Percentiles rank a stretch among this genome's conserved stretches.
phyloP scores from a whole-genome alignment of 2,329 filamentous ascomycete species.

The Penicillium decumbens region DNA sequence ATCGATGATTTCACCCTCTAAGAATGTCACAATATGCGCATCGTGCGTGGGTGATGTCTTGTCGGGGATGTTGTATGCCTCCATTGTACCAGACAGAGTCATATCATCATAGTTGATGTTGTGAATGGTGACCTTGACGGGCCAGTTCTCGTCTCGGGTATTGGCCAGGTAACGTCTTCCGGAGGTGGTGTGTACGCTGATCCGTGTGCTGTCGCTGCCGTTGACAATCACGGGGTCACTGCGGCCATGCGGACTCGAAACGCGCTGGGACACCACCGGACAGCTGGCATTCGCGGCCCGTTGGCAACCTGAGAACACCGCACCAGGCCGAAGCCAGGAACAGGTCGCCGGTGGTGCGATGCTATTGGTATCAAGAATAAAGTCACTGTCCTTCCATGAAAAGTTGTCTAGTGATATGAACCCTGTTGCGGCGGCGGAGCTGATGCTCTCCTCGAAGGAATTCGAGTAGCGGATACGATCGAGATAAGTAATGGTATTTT shows the following conservation, averaged over 20 bases:
- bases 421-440: slow-evolving; percentile 50
- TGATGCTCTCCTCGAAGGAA: slow-evolving; percentile 52
- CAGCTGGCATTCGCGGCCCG: slow-evolving; percentile 46
- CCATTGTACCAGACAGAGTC: slow-evolving; percentile 64
- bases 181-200: slow-evolving; percentile 36
- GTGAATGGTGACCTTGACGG: slow-evolving; percentile 63
- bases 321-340: slow-evolving; percentile 60
- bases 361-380: slow-evolving; percentile 52
- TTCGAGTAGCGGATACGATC: slow-evolving; percentile 53
- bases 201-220: slow-evolving; percentile 31
- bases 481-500: slow-evolving; percentile 59
- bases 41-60: slow-evolving; percentile 42
- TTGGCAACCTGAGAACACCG: slow-evolving; percentile 59
- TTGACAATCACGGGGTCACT: slow-evolving; percentile 36
- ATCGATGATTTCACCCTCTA: slow-evolving; percentile 66
- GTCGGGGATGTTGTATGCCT: slow-evolving; percentile 63
- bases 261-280: slow-evolving; percentile 30
- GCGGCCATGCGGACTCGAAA: slow-evolving; percentile 23
- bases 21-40: slow-evolving; percentile 58
- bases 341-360: slow-evolving; percentile 51
- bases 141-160: slow-evolving; percentile 56
- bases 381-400: slow-evolving; percentile 51
- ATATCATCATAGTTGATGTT: slow-evolving; percentile 57
- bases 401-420: slow-evolving; percentile 53
- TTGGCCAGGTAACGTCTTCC: slow-evolving; percentile 37